A percentile compares a stretch with the other conserved stretches of the same genome.
Evolutionary conservation across 2,329 filamentous ascomycete genomes (phyloP).

Genomic region (Colletotrichum falcatum): DNA sequence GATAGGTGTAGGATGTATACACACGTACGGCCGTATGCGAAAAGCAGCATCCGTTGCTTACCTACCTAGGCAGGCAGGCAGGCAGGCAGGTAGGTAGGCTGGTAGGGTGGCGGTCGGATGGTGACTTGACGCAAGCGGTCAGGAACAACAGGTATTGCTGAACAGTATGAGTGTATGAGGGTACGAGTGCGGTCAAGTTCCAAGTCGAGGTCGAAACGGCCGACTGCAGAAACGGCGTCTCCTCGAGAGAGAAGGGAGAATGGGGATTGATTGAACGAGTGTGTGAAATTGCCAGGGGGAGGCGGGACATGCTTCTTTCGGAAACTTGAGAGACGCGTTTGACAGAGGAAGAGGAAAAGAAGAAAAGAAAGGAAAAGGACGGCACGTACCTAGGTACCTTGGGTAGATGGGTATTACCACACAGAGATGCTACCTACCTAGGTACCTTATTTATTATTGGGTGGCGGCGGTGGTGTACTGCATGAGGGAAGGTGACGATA

Average conservation of each 20-base stretch:
- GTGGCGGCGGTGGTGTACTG: neutral
- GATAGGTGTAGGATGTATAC: neutral
- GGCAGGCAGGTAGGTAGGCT: no score
- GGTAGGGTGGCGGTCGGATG: slow-evolving; percentile 7
- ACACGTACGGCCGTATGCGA: slow-evolving; percentile 13
- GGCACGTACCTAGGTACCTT: no score
- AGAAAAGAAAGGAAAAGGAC: no score
- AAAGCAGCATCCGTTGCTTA: neutral
- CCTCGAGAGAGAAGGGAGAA: neutral
- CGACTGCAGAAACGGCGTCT: slow-evolving; percentile 4
- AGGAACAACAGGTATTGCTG: neutral
- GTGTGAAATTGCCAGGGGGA: slow-evolving; percentile 15
- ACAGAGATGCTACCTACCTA: no score
- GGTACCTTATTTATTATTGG: neutral
- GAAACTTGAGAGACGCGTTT: slow-evolving; percentile 19
- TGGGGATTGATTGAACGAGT: neutral
- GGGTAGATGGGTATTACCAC: no score
- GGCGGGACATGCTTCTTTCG: neutral
- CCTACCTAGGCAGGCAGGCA: no score
- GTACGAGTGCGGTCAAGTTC: neutral
- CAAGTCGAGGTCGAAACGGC: slow-evolving; percentile 9
- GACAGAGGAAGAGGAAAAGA: slow-evolving; percentile 17
- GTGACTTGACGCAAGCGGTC: slow-evolving; percentile 2
- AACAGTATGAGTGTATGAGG: neutral
- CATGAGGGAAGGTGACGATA: neutral